Base-by-base conservation (phyloP, 192 early-diverging fungal species). In the Spinellus fusiger region DNA sequence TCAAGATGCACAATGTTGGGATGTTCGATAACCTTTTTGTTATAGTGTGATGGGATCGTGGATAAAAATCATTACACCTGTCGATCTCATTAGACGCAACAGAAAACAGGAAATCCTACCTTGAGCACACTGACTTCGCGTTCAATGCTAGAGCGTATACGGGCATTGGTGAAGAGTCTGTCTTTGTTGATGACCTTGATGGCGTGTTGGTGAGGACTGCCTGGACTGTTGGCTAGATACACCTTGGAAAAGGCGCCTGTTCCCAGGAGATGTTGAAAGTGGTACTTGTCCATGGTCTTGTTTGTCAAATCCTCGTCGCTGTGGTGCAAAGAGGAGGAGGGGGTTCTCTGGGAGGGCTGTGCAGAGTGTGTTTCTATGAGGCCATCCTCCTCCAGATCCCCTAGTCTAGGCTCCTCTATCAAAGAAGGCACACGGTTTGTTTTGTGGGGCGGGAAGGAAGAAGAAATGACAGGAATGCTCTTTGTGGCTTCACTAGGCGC, bases 1-100 rank as follows among this genome's bases (percentile, higher is more conserved):
- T 80, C 61, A 4, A 91, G 65, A 4, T 73, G 71, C 20, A 91
- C 79, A 53, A 91, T 84, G 60, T 87, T 80, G 16, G 83, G 78
- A 68, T 91, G 87, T 26, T 85, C 66, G 7, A 91, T 73, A 23
- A 73, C 79, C 73, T 61, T 49, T 37, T 13, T 20, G 3, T 55
- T 34, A 76, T 20, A 28, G 12, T 9, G 16, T 37, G 27, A 33
- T 22, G 16, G 18, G 27, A 27, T 27, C 8, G 34, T 40, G 26
- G 28, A 47, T n/a, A 56, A 20, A 28, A n/a, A 32, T n/a, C 29
- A 32, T 31, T 32, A n/a, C 25, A 27, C 52, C 25, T 31, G 25
- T 31, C 33, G 40, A 27, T 59, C 35, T 13, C 38, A 27, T 40
- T 10, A 58, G 26, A 47, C 27, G 4, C 22, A 51, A 65, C 31